Evolutionary conservation across 306 rosid species (phyloP).

Genomic region (Vicia sativa): DNA sequence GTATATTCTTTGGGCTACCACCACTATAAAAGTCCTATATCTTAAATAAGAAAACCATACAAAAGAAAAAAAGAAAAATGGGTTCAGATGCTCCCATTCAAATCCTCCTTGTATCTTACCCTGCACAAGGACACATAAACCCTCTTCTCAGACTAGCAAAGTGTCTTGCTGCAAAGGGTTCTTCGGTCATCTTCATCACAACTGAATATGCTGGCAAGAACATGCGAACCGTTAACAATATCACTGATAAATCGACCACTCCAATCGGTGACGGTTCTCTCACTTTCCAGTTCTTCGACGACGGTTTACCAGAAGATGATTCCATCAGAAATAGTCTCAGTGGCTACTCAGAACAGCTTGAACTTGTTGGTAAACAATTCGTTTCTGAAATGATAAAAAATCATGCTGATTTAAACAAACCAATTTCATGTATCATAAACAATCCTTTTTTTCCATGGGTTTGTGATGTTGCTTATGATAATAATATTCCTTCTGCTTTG

Average conservation of each 20-base stretch:
- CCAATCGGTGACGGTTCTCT: slow-evolving; percentile 63
- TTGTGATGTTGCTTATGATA: slow-evolving; percentile 52
- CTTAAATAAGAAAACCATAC: not conserved
- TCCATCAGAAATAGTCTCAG: slow-evolving; percentile 27
- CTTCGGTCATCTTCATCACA: slow-evolving; percentile 58
- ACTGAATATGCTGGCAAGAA: slow-evolving; percentile 46
- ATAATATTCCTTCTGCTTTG: slow-evolving; percentile 51
- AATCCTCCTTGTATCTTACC: slow-evolving; percentile 59
- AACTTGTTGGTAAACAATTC: slow-evolving; percentile 42
- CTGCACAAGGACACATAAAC: slow-evolving; percentile 82
- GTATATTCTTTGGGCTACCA: not conserved
- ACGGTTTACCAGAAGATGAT: slow-evolving; percentile 47
- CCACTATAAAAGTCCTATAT: not conserved
- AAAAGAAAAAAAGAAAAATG: slow-evolving; percentile 37
- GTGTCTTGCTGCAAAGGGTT: slow-evolving; percentile 67
- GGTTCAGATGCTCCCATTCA: slow-evolving; percentile 37
- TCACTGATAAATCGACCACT: slow-evolving; percentile 33
- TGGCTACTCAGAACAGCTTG: slow-evolving; percentile 39
- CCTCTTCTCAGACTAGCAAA: slow-evolving; percentile 69
- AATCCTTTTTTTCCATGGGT: slow-evolving; percentile 81
- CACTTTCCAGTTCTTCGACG: slow-evolving; percentile 61
- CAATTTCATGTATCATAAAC: slow-evolving; percentile 59
- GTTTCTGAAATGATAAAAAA: slow-evolving; percentile 42
- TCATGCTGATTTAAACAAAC: slow-evolving; percentile 38
- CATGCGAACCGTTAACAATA: slow-evolving; percentile 48